A percentile compares a stretch with the other conserved stretches of the same genome.
These are phyloP conservation scores for Raffaelea arxii DNA, from an alignment of 2,329 filamentous ascomycete species.

Conservation along the genomic window DNA sequence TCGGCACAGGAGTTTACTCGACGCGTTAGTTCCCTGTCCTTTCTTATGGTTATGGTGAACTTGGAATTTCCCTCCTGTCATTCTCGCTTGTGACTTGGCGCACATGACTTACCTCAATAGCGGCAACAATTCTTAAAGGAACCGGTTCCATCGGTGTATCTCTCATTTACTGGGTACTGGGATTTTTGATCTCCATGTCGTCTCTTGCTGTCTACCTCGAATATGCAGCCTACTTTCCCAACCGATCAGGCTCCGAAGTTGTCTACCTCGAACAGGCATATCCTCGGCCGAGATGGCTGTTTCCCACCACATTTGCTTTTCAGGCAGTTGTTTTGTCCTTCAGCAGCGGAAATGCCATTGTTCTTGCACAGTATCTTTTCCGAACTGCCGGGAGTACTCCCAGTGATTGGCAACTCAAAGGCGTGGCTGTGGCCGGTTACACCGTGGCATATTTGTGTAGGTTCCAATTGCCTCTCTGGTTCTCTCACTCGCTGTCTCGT, in stretches of 20 bases:
- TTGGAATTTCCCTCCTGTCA: not conserved
- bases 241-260: conserved; percentile 54
- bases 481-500: conserved; percentile 4
- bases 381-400: conserved; percentile 39
- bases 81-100: not conserved
- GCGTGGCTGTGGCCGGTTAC: conserved; percentile 54
- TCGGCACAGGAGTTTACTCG: conserved; percentile 53
- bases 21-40: conserved; percentile 41
- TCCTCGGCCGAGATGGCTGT: conserved; percentile 52
- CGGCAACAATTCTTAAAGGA: conserved; percentile 44
- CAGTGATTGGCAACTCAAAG: conserved; percentile 53
- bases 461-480: conserved; percentile 15
- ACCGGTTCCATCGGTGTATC: conserved; percentile 53
- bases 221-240: conserved; percentile 55
- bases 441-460: conserved; percentile 46
- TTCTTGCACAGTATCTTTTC: conserved; percentile 54
- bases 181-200: conserved; percentile 45
- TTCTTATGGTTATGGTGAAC: no score
- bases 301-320: conserved; percentile 55
- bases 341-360: conserved; percentile 56
- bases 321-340: conserved; percentile 55
- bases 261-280: conserved; percentile 61
- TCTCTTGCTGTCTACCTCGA: conserved; percentile 53
- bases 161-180: conserved; percentile 55
- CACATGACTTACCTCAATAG: conserved; percentile 21